Evolutionary conservation across 208 protist species (phyloP).

Genomic region (Wallacemonas rigidus): DNA sequence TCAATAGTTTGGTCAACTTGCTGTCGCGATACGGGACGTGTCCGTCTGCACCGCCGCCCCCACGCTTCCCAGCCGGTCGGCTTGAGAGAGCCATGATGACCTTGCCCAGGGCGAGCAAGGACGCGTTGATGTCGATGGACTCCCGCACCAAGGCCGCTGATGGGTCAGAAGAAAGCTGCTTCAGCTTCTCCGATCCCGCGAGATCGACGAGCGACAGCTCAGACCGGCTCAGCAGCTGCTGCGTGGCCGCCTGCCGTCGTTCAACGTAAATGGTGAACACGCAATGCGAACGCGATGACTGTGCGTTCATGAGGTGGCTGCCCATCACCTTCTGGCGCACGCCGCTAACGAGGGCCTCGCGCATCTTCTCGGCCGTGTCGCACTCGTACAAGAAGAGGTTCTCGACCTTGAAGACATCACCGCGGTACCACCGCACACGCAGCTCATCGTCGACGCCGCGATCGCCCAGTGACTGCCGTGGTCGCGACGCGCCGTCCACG

Average conservation of each 20-base stretch:
- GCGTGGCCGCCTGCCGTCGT: constrained; percentile 36
- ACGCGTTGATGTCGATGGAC: constrained; percentile 93
- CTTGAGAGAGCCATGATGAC: constrained; percentile 86
- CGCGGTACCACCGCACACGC: constrained; percentile 61
- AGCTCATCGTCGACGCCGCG: constrained; percentile 30
- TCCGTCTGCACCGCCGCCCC: background rate
- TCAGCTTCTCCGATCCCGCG: constrained; percentile 90
- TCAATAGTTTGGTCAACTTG: constrained; percentile 90
- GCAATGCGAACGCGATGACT: constrained; percentile 93
- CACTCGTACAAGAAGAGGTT: constrained; percentile 89
- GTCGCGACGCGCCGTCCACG: background rate
- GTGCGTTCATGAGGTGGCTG: constrained; percentile 85
- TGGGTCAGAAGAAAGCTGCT: constrained; percentile 50
- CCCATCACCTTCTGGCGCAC: constrained; percentile 77
- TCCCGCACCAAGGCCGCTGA: constrained; percentile 65
- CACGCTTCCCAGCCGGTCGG: background rate
- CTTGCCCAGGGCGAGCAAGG: constrained; percentile 88
- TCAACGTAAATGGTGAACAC: constrained; percentile 90
- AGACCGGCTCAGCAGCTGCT: constrained; percentile 37
- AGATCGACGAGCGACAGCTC: constrained; percentile 92
- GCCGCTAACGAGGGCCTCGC: constrained; percentile 71
- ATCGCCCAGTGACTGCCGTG: background rate
- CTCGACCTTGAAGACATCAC: constrained; percentile 81
- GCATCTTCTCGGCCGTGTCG: constrained; percentile 64
- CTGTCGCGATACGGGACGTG: constrained; percentile 93